Conservation (phyloP, 176 grass and related monocot species). For the Pontederia paniculata region DNA sequence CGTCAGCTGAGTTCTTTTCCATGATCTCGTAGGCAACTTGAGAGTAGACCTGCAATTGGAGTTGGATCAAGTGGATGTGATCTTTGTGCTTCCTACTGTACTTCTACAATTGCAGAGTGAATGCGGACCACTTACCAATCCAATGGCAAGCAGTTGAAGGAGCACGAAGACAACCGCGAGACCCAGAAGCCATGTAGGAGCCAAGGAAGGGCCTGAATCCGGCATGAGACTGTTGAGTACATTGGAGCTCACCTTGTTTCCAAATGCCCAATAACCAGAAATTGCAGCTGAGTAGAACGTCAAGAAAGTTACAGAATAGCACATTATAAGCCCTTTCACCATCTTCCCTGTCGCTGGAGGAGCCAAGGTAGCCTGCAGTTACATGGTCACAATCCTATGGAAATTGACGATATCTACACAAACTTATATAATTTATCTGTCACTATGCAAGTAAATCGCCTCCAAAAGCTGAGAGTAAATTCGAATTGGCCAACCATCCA, state of each 20-base stretch:
- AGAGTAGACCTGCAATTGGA: slow-evolving; percentile 49
- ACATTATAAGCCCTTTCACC: slow-evolving; percentile 75
- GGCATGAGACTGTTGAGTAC: slow-evolving; percentile 77
- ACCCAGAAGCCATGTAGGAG: slow-evolving; percentile 81
- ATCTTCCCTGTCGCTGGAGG: slow-evolving; percentile 89
- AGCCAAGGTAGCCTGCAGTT: slow-evolving; percentile 72
- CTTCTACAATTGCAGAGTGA: too few relatives aligned
- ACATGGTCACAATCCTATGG: not conserved
- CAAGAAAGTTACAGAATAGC: slow-evolving; percentile 55
- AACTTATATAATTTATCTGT: not conserved
- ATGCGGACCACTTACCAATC: slow-evolving; percentile 34
- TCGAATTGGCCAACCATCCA: too few relatives aligned
- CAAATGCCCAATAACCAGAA: slow-evolving; percentile 85
- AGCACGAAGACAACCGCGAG: slow-evolving; percentile 58
- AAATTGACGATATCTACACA: too few relatives aligned
- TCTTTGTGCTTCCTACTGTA: too few relatives aligned
- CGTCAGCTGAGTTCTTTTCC: slow-evolving; percentile 69
- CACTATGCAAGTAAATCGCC: not conserved
- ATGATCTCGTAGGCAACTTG: slow-evolving; percentile 81
- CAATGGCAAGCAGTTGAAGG: slow-evolving; percentile 84
- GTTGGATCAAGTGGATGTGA: not conserved
- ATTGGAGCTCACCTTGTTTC: slow-evolving; percentile 65
- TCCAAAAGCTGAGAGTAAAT: too few relatives aligned
- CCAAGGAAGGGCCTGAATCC: slow-evolving; percentile 51
- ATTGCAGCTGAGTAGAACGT: slow-evolving; percentile 58